Evolutionary conservation across 257 asterid species (phyloP), one percentile per base, ranked within the genome.

Genomic region (Penstemon newberryi): DNA sequence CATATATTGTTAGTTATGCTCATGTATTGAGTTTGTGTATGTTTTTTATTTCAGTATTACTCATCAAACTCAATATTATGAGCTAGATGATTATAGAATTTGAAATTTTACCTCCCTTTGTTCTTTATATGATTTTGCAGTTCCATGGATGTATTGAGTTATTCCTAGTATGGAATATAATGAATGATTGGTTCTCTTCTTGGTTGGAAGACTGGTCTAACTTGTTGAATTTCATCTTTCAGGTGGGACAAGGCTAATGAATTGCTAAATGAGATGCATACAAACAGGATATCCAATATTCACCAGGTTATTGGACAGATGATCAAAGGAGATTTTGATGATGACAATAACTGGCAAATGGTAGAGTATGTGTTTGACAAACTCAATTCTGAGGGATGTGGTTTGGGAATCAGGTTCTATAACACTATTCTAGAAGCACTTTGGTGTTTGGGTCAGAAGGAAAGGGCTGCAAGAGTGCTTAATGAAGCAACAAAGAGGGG

Each of bases 401-500:
- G 93, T 64, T 79, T 85, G 56, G 92, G 93, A 70, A 82, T 90
- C 83, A 88, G 92, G 77, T 90, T 92, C 75, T 90, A 78, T 70
- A 90, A 86, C 81, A 64, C 95, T 10, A 78, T 92, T 73, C 73
- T 92, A 63, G 98, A 90, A 78, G 96, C 98, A 58, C 96, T 92
- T 77, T 92, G 98, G 98, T 85, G 91, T 79, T 83, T 92, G 64
- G 95, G 95, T 67, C 98, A 92, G 84, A 90, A 82, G 83, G 90
- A 90, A 83, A 84, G 98, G 82, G 96, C 97, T 67, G 89, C 91
- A 43, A 90, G 90, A 82, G 98, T 88, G 62, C 95, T 92, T 66
- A 61, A 70, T 67, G 98, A 92, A 85, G 98, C 98, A 59, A 86
- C 85, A 65, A 90, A 88, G 75, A 86, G 96, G 77, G 97, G 96